Base-by-base conservation (phyloP, 768 basidiomycete species). In the Cyathus striatus region DNA sequence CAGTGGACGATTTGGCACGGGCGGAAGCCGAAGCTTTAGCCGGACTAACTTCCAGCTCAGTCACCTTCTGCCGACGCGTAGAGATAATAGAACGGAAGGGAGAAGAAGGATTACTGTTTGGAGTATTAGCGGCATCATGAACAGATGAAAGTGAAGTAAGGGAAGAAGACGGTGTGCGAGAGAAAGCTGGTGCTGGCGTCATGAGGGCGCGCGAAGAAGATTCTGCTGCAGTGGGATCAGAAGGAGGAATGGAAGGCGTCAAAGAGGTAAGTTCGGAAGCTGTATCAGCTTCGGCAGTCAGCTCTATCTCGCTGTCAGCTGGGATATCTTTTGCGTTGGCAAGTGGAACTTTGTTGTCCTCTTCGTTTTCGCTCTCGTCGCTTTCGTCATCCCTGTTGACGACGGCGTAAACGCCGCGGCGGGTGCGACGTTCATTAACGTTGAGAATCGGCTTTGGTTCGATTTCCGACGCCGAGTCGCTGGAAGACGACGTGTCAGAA, bases 351-450 rank as follows among this genome's bases (percentile, higher is more conserved):
- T 51, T 66, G 47, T 71, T 65, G 41, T 69, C 73, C 32, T 73
- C 77, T 32, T 79, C 75, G 38, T 78, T 77, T 20, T 81, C 76
- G 45, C 76, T 78, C 45, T 78, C 78, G 48, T 84, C 82, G 30
- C 76, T 77, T 40, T 79, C 77, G 17, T 80, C 75, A 43, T 73
- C 76, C 45, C 73, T 70, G 47, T 78, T 70, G 48, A 82, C 62
- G 30, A 86, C 76, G 22, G 84, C 83, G 57, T 90, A 90, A 14
- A 90, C 88, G 23, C 88, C 87, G 32, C 88, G 75, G 23, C 88
- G 79, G 38, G 88, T 90, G 49, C 88, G 72, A 27, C 88, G 74
- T 58, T 90, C 88, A 53, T 90, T 83, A 47, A 89, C 63, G 52
- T 90, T 86, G 42, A 81, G 62, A 34, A 54, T 48, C 43, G 64